phyloP scores from a whole-genome alignment of 768 basidiomycete species.

The Pleurotus tuoliensis region DNA sequence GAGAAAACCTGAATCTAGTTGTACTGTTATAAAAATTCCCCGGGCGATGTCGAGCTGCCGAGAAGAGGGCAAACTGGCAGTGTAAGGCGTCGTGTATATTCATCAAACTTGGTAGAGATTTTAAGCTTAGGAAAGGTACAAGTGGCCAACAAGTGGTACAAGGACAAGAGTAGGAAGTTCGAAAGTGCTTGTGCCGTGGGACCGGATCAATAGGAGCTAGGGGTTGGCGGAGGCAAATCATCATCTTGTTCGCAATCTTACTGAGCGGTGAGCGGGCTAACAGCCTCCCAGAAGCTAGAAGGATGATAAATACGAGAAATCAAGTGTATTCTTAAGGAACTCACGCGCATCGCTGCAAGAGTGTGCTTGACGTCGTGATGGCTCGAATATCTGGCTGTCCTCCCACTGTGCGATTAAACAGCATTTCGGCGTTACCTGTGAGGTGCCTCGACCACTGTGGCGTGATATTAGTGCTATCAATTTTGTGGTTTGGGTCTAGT shows the following conservation, averaged over 20 bases:
- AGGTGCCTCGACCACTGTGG: slow-evolving; percentile 31
- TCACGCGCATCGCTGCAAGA: not conserved
- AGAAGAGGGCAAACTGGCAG: too few species aligned
- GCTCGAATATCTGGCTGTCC: not conserved
- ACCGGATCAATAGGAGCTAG: too few species aligned
- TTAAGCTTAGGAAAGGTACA: too few species aligned
- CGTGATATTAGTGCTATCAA: slow-evolving; percentile 27
- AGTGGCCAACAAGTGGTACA: too few species aligned
- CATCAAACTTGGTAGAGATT: too few species aligned
- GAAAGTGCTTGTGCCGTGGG: too few species aligned
- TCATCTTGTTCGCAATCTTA: not conserved
- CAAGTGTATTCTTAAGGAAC: not conserved
- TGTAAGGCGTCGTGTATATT: too few species aligned
- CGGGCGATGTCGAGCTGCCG: too few species aligned
- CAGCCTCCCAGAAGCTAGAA: not conserved
- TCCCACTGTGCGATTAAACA: slow-evolving; percentile 31
- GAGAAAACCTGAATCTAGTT: too few species aligned
- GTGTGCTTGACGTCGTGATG: not conserved
- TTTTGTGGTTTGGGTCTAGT: slow-evolving; percentile 27
- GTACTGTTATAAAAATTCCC: too few species aligned
- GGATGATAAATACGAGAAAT: not conserved
- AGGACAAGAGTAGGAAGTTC: too few species aligned
- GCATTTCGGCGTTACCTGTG: slow-evolving; percentile 33
- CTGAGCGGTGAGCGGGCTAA: not conserved
- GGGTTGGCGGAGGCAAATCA: too few species aligned